Evolutionary conservation across 177 flowering plant species (phyloP).

Genomic region (Vitis hybrid): DNA sequence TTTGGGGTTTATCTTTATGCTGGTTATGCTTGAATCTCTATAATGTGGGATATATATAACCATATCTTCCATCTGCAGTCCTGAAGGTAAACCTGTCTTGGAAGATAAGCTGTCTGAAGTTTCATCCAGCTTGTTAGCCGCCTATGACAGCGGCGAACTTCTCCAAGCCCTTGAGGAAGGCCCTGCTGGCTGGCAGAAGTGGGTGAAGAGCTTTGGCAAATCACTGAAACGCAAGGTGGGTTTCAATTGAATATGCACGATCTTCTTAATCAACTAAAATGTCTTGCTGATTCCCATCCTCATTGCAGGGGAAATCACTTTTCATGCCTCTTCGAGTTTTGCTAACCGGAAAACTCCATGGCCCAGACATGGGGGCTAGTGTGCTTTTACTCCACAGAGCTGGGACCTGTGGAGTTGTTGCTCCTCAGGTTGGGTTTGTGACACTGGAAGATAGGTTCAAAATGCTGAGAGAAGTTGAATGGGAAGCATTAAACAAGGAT

Average conservation of each 20-base stretch:
- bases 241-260: not conserved
- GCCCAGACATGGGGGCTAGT: conserved; percentile 80
- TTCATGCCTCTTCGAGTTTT: conserved; percentile 93
- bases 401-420: conserved; percentile 46
- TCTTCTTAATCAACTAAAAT: not conserved
- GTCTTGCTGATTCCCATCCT: not conserved
- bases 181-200: conserved; percentile 81
- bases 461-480: conserved; percentile 59
- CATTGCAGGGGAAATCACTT: conserved; percentile 83
- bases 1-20: too few species aligned
- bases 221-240: conserved; percentile 82
- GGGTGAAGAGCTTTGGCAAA: conserved; percentile 93
- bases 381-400: conserved; percentile 72
- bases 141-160: conserved; percentile 86
- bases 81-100: conserved; percentile 70
- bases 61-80: conserved; percentile 36
- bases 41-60: not conserved
- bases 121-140: conserved; percentile 63
- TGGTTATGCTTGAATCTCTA: not conserved
- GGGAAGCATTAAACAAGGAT: conserved; percentile 58
- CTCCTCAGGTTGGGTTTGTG: conserved; percentile 60
- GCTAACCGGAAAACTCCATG: conserved; percentile 94
- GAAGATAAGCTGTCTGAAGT: conserved; percentile 83
- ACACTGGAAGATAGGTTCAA: conserved; percentile 69
- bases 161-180: conserved; percentile 77